phyloP scores from a whole-genome alignment of 306 rosid genomes.

The Cicer pinnatifidum region DNA sequence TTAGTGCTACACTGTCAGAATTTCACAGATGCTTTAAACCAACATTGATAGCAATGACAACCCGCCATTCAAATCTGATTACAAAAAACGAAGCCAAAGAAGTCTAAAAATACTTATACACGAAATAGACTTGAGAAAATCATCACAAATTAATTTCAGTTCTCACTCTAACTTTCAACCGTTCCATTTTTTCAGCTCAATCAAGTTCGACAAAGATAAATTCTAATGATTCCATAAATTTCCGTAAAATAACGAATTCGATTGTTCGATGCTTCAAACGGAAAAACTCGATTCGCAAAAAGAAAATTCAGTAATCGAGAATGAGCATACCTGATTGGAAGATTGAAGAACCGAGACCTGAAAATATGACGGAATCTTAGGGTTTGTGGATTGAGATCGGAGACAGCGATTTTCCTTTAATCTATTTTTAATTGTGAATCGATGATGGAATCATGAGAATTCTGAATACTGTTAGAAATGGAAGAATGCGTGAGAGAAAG shows the following conservation, averaged over 20 bases:
- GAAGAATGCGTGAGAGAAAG: conserved; percentile 44
- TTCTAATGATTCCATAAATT: conserved; percentile 12
- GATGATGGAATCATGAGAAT: conserved; percentile 16
- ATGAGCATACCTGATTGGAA: conserved; percentile 53
- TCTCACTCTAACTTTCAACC: conserved; percentile 44
- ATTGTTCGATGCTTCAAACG: conserved; percentile 13
- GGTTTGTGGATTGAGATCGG: conserved; percentile 64
- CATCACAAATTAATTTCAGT: conserved; percentile 4
- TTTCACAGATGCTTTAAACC: conserved; percentile 23
- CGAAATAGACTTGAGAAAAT: conserved; percentile 26
- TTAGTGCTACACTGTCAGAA: conserved; percentile 12
- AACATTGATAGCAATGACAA: conserved; percentile 5
- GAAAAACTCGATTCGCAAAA: conserved; percentile 19
- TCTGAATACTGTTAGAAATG: conserved; percentile 12
- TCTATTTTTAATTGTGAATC: conserved; percentile 34
- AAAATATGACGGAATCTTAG: conserved; percentile 37
- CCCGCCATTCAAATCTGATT: conserved; percentile 10
- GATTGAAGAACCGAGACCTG: conserved; percentile 42
- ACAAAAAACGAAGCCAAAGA: background rate
- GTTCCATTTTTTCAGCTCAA: conserved; percentile 37
- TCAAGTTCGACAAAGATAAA: background rate
- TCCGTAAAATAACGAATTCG: conserved; percentile 28
- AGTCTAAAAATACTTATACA: conserved; percentile 27
- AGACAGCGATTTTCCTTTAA: conserved; percentile 37
- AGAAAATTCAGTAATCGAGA: conserved; percentile 20